A percentile compares a stretch with the other conserved stretches of the same genome.
Evolutionary conservation across 1,284 basidiomycete species (phyloP).

Genomic region (Inonotus obliquus): DNA sequence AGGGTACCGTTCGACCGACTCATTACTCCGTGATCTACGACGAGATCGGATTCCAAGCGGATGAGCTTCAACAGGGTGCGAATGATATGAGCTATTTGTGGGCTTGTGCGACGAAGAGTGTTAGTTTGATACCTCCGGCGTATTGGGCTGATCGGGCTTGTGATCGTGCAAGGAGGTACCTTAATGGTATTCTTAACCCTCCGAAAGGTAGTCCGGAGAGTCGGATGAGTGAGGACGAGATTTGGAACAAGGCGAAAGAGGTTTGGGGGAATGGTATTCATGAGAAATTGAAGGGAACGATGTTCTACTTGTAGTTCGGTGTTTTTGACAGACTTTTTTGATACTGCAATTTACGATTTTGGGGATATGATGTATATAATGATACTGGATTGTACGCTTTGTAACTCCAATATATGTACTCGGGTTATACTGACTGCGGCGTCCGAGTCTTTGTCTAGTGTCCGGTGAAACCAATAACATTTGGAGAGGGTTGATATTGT

Average conservation of each 20-base stretch:
- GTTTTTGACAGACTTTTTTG: background rate
- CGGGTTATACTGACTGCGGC: too few relatives aligned
- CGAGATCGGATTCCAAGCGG: slow-evolving; percentile 57
- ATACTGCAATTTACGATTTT: too few relatives aligned
- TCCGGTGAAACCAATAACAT: too few relatives aligned
- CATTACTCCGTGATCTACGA: slow-evolving; percentile 75
- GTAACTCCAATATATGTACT: too few relatives aligned
- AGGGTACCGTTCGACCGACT: slow-evolving; percentile 62
- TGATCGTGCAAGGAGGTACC: slow-evolving; percentile 26
- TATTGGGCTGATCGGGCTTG: slow-evolving; percentile 41
- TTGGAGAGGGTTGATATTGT: too few relatives aligned
- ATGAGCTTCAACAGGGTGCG: slow-evolving; percentile 65
- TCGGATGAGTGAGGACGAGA: slow-evolving; percentile 8
- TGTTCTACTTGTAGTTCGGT: slow-evolving; percentile 19
- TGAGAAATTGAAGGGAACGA: slow-evolving; percentile 12
- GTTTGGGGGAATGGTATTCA: slow-evolving; percentile 16
- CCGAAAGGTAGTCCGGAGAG: slow-evolving; percentile 23
- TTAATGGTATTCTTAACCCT: slow-evolving; percentile 25
- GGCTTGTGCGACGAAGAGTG: slow-evolving; percentile 71
- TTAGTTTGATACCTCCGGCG: slow-evolving; percentile 69
- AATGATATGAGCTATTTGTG: slow-evolving; percentile 64
- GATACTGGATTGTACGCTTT: too few relatives aligned
- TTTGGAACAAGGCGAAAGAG: slow-evolving; percentile 1
- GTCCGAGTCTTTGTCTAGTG: too few relatives aligned
- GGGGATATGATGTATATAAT: too few relatives aligned